Base-by-base conservation (phyloP, 2,329 filamentous ascomycete genomes). In the Alternaria conjuncta region DNA sequence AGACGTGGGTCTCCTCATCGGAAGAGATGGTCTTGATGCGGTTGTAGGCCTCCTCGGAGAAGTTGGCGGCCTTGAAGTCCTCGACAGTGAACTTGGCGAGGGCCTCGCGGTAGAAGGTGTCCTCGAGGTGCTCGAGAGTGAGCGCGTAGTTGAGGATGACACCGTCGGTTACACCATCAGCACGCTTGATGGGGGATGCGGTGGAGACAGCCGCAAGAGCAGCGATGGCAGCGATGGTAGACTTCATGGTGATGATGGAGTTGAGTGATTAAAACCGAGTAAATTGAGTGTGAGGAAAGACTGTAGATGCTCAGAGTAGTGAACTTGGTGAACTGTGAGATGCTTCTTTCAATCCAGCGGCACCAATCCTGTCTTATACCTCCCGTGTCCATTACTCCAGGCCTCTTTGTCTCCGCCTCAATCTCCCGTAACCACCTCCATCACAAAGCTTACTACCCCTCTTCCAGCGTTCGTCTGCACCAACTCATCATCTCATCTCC, bases 41-140 rank as follows among this genome's bases (percentile, higher is more conserved):
- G 55, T 81, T 79, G 80, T 89, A 90, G 75, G 88, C 87, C 4
- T 79, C 78, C 0, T 80, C 70, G 55, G 84, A 76, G 72, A 71
- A 76, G 41, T 72, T 70, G 6, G 75, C 74, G 12, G 67, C 55
- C 41, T 54, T 61, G 69, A 74, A 78, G 63, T 75, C 65, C 3
- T 64, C 55, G 20, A 66, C 47, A 18, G 70, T 84, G 81, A 86
- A 91, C 70, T 87, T 88, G 61, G 81, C 75, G 5, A 91, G 81
- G 41, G 85, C 89, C 53, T 89, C 75, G 41, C 82, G 79, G 79
- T 92, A 92, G 80, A 91, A 91, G 59, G 82, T 83, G 64, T 86
- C 81, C 79, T 92, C 89, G 12, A 82, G 75, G 69, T 83, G 80
- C 73, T 83, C 82, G 3, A 83, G 80, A 6, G 81, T 82, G 26